Conservation (phyloP, 2,329 filamentous ascomycete species). For the Epichloe festucae region DNA sequence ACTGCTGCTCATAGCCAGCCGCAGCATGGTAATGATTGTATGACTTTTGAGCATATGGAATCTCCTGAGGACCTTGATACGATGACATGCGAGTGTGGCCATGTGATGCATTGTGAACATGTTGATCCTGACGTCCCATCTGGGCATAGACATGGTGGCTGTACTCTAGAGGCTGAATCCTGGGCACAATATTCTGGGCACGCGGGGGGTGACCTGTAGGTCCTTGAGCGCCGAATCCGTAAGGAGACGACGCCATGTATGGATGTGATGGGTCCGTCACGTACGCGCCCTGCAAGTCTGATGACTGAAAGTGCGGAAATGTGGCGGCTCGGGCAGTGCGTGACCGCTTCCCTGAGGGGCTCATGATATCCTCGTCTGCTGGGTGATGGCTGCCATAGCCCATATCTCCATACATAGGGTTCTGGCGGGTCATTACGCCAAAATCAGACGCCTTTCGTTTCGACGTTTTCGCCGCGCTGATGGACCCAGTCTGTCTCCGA, state of each 20-base stretch:
- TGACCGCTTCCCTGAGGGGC: constrained; percentile 13
- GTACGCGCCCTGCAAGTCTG: neutral
- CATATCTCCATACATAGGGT: constrained; percentile 1
- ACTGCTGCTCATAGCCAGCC: neutral
- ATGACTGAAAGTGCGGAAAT: constrained; percentile 1
- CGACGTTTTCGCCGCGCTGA: constrained; percentile 8
- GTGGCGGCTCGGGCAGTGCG: constrained; percentile 7
- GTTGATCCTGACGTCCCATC: neutral
- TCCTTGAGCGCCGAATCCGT: constrained; percentile 1
- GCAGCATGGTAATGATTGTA: neutral
- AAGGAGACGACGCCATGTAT: constrained; percentile 4
- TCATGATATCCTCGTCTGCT: constrained; percentile 6
- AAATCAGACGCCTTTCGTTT: constrained; percentile 15
- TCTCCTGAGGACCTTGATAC: neutral
- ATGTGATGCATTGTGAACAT: neutral
- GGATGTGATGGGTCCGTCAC: constrained; percentile 1
- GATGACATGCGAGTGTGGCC: constrained; percentile 3
- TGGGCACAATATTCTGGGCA: constrained; percentile 12
- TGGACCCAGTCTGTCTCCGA: constrained; percentile 11
- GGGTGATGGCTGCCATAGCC: constrained; percentile 1
- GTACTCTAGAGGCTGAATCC: constrained; percentile 12
- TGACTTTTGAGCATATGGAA: neutral
- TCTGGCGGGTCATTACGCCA: constrained; percentile 1
- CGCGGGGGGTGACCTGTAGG: constrained; percentile 7
- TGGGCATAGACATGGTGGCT: constrained; percentile 1